Evolutionary conservation across 345 rosid species (phyloP).

Genomic region (Corchorus olitorius): DNA sequence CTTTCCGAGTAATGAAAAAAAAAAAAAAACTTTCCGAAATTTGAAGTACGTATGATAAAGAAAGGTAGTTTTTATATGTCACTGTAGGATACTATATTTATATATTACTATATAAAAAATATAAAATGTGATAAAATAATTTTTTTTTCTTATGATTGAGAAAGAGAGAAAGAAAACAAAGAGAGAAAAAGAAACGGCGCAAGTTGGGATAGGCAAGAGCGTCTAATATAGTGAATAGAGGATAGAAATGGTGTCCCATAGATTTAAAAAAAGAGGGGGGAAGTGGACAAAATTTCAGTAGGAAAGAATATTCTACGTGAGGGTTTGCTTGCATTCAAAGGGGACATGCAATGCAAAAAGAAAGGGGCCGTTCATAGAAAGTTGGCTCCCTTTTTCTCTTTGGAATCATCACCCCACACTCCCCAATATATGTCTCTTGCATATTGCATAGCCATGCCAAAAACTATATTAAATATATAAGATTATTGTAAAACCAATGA

Average conservation of each 20-base stretch:
- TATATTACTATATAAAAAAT: too few relatives aligned
- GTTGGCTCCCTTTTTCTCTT: slow-evolving; percentile 44
- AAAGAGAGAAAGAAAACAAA: background rate
- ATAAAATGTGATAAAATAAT: too few relatives aligned
- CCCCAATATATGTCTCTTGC: background rate
- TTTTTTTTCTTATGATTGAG: too few relatives aligned
- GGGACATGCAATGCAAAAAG: slow-evolving; percentile 39
- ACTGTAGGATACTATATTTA: too few relatives aligned
- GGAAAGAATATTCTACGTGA: slow-evolving; percentile 28
- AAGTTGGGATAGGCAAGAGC: background rate
- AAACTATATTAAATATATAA: too few relatives aligned
- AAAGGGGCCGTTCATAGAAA: slow-evolving; percentile 27
- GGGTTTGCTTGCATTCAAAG: slow-evolving; percentile 22
- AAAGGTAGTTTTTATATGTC: too few relatives aligned
- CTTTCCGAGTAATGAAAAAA: too few relatives aligned
- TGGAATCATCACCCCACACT: slow-evolving; percentile 32
- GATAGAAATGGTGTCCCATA: background rate
- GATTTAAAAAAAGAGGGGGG: background rate
- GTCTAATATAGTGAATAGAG: background rate
- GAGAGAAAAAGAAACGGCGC: background rate
- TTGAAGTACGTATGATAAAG: too few relatives aligned
- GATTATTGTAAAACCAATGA: too few relatives aligned
- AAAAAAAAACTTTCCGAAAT: too few relatives aligned
- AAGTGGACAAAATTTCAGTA: background rate
- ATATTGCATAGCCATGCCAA: too few relatives aligned